Evolutionary conservation across 805 yeast genomes (phyloP), one percentile per base, ranked within the genome.

Genomic region (Kazachstania bromeliacearum): DNA sequence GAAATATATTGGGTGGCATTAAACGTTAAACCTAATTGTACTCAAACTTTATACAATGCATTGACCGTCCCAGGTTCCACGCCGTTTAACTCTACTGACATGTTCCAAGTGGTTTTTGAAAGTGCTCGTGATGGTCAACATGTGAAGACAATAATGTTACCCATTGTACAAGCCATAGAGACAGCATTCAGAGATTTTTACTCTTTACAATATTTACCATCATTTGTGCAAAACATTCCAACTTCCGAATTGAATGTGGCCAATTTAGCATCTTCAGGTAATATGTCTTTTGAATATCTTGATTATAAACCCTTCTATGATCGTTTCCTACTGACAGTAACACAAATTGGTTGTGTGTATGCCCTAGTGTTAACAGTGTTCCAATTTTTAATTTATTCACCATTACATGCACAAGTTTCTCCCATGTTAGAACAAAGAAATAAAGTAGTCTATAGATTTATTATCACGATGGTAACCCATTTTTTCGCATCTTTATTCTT

Each of bases 331-430:
- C 43, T 70, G 23, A 85, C 85, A 0, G 85, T 87, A 5, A 57
- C 75, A 2, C 89, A 82, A 56, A 77, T 83, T 41, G 92, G 94
- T 37, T 67, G 81, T 41, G 79, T 83, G 53, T 82, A 75, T 51
- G 62, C 77, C 51, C 68, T 82, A 44, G 75, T 83, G 50, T 55
- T 81, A 37, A 75, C 89, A 4, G 79, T 82, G 50, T 79, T 82
- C 69, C 79, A 77, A 46, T 71, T 79, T 48, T 70, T 57, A 30
- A 70, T 80, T 63, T 77, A 77, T 51, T 60, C 59, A n/a, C 71
- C 70, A 18, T 46, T 77, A 13, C 80, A 82, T 51, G 61, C 59
- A 38, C 52, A 58, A 5, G 64, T 79, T 25, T 68, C 75, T 0
- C 62, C 62, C 31, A 58, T 65, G 19, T 51, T 73, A 19, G 67